phyloP scores from a whole-genome alignment of 129 eudicot species.

The Flaveria brownii region DNA sequence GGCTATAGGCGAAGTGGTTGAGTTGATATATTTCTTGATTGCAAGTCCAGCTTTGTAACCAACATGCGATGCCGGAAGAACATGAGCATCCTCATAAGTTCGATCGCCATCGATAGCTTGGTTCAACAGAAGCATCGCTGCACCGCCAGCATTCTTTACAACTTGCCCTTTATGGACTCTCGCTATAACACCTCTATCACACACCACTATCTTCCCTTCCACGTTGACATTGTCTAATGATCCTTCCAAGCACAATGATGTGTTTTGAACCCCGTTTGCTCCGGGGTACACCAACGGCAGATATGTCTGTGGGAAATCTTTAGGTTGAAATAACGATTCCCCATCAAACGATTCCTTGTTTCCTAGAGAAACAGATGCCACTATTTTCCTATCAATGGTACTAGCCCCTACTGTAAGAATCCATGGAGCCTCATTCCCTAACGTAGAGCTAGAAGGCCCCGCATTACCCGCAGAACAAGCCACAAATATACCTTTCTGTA shows the following conservation, averaged over 20 bases:
- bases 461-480: conserved; percentile 53
- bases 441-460: conserved; percentile 42
- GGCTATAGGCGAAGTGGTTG: conserved; percentile 38
- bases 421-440: conserved; percentile 65
- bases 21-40: conserved; percentile 41
- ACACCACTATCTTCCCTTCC: conserved; percentile 51
- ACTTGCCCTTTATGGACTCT: conserved; percentile 40
- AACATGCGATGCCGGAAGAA: conserved; percentile 52
- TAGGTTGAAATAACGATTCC: conserved; percentile 48
- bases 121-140: conserved; percentile 47
- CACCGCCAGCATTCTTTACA: conserved; percentile 49
- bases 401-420: conserved; percentile 69
- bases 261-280: conserved; percentile 23
- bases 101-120: conserved; percentile 12
- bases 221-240: conserved; percentile 34
- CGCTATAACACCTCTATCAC: conserved; percentile 36
- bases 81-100: conserved; percentile 40
- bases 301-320: conserved; percentile 31
- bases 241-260: conserved; percentile 36
- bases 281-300: conserved; percentile 54
- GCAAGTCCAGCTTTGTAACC: conserved; percentile 32
- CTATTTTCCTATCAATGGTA: conserved; percentile 46
- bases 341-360: conserved; percentile 38
- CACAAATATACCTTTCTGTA: conserved; percentile 49
- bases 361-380: conserved; percentile 39